Evolutionary conservation across 495 filamentous ascomycete species (phyloP).

Genomic region (Cenococcum geophilum): DNA sequence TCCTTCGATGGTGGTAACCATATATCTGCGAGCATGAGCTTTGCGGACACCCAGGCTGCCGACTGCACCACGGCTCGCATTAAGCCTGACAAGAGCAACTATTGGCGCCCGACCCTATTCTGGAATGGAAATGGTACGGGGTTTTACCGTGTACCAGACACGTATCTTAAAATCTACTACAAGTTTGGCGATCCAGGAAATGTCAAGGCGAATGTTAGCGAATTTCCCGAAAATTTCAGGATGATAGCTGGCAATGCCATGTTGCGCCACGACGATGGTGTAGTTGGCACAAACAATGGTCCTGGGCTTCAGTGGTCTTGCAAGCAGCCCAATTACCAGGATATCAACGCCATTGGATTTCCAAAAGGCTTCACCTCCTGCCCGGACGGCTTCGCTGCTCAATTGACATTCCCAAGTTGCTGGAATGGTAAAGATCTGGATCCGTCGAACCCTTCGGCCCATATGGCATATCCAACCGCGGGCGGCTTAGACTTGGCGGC

Average conservation of each 20-base stretch:
- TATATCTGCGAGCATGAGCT: conserved; percentile 16
- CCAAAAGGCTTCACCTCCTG: conserved; percentile 30
- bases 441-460: conserved; percentile 17
- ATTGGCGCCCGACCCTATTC: conserved; percentile 29
- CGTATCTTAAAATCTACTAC: conserved; percentile 29
- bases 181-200: conserved; percentile 27
- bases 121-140: conserved; percentile 30
- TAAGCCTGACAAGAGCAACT: conserved; percentile 26
- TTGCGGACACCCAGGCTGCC: conserved; percentile 17
- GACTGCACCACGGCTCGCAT: conserved; percentile 27
- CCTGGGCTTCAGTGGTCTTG: conserved; percentile 25
- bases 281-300: conserved; percentile 2
- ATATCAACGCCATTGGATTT: conserved; percentile 22
- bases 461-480: conserved; percentile 26
- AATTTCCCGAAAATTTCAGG: conserved; percentile 22
- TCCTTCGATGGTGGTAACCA: conserved; percentile 29
- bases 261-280: conserved; percentile 7
- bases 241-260: conserved; percentile 27
- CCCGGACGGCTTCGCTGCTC: conserved; percentile 21
- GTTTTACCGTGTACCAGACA: conserved; percentile 26
- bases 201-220: conserved; percentile 18
- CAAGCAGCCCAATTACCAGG: conserved; percentile 20
- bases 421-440: conserved; percentile 28
- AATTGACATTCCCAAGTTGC: conserved; percentile 28
- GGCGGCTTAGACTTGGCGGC: conserved; percentile 14